A percentile compares a stretch with the other conserved stretches of the same genome.
phyloP scores from a whole-genome alignment of 2,329 filamentous ascomycete genomes.

The Sporothrix globosa region DNA sequence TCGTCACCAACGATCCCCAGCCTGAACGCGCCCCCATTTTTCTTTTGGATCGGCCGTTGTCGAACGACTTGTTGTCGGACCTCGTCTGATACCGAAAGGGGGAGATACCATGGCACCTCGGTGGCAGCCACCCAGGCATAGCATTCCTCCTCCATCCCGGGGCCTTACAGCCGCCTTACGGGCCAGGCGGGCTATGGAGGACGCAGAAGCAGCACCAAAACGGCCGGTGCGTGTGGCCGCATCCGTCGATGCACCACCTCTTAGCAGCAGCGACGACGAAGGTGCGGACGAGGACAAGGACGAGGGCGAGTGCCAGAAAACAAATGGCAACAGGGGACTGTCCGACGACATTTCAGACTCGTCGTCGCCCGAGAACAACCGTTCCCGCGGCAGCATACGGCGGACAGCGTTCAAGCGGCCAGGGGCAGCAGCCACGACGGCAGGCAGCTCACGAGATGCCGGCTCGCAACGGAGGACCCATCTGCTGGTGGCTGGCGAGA shows the following conservation, averaged over 20 bases:
- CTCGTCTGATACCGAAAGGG: too few species aligned
- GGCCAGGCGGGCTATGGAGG: conserved; percentile 11
- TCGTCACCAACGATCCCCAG: background rate
- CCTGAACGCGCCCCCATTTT: background rate
- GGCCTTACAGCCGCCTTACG: background rate
- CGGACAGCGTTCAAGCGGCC: conserved; percentile 27
- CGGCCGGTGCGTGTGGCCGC: conserved; percentile 14
- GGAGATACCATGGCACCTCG: background rate
- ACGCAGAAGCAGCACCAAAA: background rate
- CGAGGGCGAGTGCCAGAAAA: conserved; percentile 7
- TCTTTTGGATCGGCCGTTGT: background rate
- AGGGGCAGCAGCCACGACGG: background rate
- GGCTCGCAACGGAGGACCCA: background rate
- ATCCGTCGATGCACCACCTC: conserved; percentile 34
- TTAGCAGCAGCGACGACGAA: conserved; percentile 35
- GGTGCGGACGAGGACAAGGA: background rate
- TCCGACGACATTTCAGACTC: conserved; percentile 24
- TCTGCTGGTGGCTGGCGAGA: background rate
- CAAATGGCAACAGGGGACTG: background rate
- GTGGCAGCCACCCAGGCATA: background rate
- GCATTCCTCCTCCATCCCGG: background rate
- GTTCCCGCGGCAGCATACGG: conserved; percentile 31
- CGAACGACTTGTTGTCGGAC: background rate
- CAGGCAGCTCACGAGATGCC: background rate
- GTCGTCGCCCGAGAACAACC: conserved; percentile 21